Evolutionary conservation across 2,329 filamentous ascomycete species (phyloP).

Genomic region (Cytospora piceicola): DNA sequence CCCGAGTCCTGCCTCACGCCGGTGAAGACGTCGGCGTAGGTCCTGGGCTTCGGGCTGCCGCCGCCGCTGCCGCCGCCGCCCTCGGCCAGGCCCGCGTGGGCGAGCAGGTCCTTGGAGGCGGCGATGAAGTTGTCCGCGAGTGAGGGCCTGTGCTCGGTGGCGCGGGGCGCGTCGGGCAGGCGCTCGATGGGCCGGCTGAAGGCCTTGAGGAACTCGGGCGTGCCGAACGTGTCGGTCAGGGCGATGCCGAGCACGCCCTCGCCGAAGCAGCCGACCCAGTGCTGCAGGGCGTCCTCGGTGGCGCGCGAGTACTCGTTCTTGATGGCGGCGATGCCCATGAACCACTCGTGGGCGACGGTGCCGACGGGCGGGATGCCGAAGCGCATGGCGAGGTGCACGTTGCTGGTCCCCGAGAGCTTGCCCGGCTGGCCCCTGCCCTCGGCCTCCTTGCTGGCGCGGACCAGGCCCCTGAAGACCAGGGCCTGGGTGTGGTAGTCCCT

Average conservation of each 20-base stretch:
- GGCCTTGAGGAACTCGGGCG: constrained; percentile 80
- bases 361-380: constrained; percentile 84
- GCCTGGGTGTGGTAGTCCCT: constrained; percentile 96
- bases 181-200: constrained; percentile 70
- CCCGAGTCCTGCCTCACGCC: constrained; percentile 91
- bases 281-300: constrained; percentile 80
- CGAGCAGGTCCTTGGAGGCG: constrained; percentile 30
- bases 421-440: constrained; percentile 68
- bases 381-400: constrained; percentile 95
- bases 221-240: constrained; percentile 95
- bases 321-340: constrained; percentile 96
- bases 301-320: constrained; percentile 82
- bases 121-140: constrained; percentile 39
- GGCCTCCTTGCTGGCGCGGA: constrained; percentile 74
- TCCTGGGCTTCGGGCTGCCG: constrained; percentile 51
- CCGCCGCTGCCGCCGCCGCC: constrained; percentile 1
- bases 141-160: constrained; percentile 36
- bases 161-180: constrained; percentile 45
- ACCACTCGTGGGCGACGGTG: constrained; percentile 96
- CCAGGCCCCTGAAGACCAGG: constrained; percentile 85
- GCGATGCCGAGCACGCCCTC: constrained; percentile 83
- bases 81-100: constrained; percentile 47
- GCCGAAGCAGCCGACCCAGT: constrained; percentile 93
- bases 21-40: constrained; percentile 80
- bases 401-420: constrained; percentile 85